phyloP scores from a whole-genome alignment of 2,329 filamentous ascomycete genomes.

The Paraphaeosphaeria sporulosa region DNA sequence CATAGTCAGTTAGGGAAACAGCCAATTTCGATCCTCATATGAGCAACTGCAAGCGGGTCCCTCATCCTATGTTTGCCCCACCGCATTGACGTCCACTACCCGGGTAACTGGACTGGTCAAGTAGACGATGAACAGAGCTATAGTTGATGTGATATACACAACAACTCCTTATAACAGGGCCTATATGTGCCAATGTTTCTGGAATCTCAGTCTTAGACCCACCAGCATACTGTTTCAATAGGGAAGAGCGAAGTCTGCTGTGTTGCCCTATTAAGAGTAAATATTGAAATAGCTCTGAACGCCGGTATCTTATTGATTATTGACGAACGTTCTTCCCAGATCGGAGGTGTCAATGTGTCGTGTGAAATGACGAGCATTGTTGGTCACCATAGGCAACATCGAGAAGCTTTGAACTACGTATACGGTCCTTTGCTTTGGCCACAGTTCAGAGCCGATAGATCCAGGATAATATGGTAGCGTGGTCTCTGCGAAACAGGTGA shows the following conservation, averaged over 20 bases:
- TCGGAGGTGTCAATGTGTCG: too few relatives aligned
- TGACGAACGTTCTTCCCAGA: too few relatives aligned
- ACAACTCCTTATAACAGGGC: too few relatives aligned
- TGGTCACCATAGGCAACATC: neutral
- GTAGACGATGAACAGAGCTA: neutral
- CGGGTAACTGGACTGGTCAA: neutral
- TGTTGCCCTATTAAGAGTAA: too few relatives aligned
- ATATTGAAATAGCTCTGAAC: too few relatives aligned
- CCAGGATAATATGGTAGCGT: neutral
- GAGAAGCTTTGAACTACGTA: neutral
- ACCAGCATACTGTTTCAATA: too few relatives aligned
- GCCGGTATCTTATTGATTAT: too few relatives aligned
- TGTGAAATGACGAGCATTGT: neutral
- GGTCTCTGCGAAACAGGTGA: neutral
- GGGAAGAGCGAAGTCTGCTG: too few relatives aligned
- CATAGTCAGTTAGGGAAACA: neutral
- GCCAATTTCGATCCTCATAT: neutral
- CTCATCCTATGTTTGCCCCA: neutral
- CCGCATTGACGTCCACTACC: neutral
- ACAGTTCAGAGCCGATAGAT: neutral
- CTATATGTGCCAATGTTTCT: neutral
- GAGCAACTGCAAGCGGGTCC: neutral
- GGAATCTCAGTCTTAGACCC: too few relatives aligned
- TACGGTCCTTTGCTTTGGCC: neutral
- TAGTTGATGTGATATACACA: neutral